Conservation (phyloP, 495 filamentous ascomycete species). For the Peziza echinospora region DNA sequence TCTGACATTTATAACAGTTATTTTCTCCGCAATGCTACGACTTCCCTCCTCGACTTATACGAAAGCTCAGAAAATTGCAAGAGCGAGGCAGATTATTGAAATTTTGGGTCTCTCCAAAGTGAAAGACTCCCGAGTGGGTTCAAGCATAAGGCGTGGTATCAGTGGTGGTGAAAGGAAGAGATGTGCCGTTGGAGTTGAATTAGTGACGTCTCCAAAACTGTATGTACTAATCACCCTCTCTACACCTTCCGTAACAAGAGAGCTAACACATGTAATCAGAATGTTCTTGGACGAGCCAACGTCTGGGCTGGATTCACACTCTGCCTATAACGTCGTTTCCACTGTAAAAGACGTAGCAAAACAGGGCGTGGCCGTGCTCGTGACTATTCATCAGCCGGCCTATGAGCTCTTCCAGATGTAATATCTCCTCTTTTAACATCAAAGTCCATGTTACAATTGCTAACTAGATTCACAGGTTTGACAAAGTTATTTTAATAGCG, state of each 20-base stretch:
- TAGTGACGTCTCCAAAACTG: background rate
- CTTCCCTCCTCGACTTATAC: background rate
- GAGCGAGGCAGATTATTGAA: conserved; percentile 34
- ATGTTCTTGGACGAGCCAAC: conserved; percentile 83
- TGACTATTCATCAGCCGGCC: conserved; percentile 78
- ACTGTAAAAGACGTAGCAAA: conserved; percentile 62
- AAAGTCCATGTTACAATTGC: background rate
- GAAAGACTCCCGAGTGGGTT: conserved; percentile 54
- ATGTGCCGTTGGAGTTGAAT: background rate
- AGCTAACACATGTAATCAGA: background rate
- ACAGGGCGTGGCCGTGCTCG: conserved; percentile 67
- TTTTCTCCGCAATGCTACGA: conserved; percentile 50
- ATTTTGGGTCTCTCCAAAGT: conserved; percentile 57
- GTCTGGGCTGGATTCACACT: conserved; percentile 66
- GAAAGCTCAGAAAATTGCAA: background rate
- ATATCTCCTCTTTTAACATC: background rate
- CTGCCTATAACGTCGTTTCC: conserved; percentile 61
- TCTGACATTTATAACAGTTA: conserved; percentile 26
- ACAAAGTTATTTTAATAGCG: background rate
- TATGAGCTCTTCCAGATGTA: background rate
- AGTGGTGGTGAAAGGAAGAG: conserved; percentile 68
- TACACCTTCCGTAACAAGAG: no score
- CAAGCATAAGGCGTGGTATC: conserved; percentile 59
- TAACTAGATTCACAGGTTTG: background rate
- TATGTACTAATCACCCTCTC: background rate